Evolutionary conservation across 768 basidiomycete genomes (phyloP).

Genomic region (Tricholoma furcatifolium): DNA sequence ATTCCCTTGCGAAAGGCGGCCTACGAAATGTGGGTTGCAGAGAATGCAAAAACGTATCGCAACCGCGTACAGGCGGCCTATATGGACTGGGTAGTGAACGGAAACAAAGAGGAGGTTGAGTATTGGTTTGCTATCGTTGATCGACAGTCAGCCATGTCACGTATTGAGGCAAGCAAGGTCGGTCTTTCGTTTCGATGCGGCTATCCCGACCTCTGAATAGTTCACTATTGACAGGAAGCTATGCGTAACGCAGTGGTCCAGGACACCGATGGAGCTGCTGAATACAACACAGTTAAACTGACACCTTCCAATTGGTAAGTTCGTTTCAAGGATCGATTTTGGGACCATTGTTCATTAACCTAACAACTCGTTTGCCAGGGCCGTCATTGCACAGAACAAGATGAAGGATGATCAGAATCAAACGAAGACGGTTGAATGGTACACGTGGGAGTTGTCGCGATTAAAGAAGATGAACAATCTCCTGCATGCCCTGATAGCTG

Average conservation of each 20-base stretch:
- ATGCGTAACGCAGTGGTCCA: constrained; percentile 7
- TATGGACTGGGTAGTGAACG: constrained; percentile 9
- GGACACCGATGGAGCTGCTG: constrained; percentile 3
- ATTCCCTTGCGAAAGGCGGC: background rate
- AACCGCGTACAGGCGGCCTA: constrained; percentile 1
- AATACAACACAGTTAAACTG: constrained; percentile 1
- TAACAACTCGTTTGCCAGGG: background rate
- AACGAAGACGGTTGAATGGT: constrained; percentile 1
- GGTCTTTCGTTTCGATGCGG: background rate
- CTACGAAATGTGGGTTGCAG: constrained; percentile 5
- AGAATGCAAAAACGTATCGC: constrained; percentile 6
- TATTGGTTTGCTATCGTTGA: constrained; percentile 10
- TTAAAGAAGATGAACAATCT: constrained; percentile 3
- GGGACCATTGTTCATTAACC: background rate
- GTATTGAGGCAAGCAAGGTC: constrained; percentile 7
- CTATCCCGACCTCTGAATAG: background rate
- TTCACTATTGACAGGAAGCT: background rate
- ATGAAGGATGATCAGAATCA: background rate
- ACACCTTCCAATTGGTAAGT: constrained; percentile 3
- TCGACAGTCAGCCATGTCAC: constrained; percentile 3
- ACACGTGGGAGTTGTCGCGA: constrained; percentile 5
- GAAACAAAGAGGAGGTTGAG: constrained; percentile 8
- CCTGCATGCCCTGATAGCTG: background rate
- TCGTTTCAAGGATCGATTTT: background rate
- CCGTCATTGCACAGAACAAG: constrained; percentile 3